Conservation (phyloP, 2,329 filamentous ascomycete species). For the Aspergillus nomiae region DNA sequence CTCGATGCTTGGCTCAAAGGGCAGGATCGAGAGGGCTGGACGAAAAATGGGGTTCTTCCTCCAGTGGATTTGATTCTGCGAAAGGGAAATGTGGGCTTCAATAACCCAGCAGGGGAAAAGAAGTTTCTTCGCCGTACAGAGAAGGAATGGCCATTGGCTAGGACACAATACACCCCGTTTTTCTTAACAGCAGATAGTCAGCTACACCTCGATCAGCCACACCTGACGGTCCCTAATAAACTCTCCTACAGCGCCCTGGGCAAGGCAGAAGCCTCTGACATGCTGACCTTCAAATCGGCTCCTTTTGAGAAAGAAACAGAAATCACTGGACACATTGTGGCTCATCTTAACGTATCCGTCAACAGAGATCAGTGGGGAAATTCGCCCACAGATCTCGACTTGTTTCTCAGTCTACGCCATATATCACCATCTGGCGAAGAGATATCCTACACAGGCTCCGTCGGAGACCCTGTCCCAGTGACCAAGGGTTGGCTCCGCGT, state of each 20-base stretch:
- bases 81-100: slow-evolving; percentile 66
- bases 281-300: too few species aligned
- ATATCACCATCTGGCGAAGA: slow-evolving; percentile 49
- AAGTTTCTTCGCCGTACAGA: slow-evolving; percentile 57
- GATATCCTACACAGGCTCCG: slow-evolving; percentile 56
- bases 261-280: too few species aligned
- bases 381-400: slow-evolving; percentile 50
- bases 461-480: slow-evolving; percentile 54
- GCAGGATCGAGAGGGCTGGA: slow-evolving; percentile 52
- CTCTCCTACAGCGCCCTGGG: too few species aligned
- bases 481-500: slow-evolving; percentile 58
- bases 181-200: neutral
- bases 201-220: too few species aligned
- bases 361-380: slow-evolving; percentile 31
- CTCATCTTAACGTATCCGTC: slow-evolving; percentile 62
- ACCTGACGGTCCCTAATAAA: too few species aligned
- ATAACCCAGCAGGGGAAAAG: slow-evolving; percentile 59
- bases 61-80: slow-evolving; percentile 61
- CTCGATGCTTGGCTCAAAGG: slow-evolving; percentile 69
- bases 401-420: slow-evolving; percentile 57
- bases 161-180: slow-evolving; percentile 57
- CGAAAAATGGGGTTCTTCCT: slow-evolving; percentile 52
- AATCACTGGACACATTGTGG: slow-evolving; percentile 67
- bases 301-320: slow-evolving; percentile 42
- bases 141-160: slow-evolving; percentile 64